These are phyloP conservation scores for Fragilariopsis cylindrus DNA, from an alignment of 108 stramenopile species.

Conservation along the genomic window DNA sequence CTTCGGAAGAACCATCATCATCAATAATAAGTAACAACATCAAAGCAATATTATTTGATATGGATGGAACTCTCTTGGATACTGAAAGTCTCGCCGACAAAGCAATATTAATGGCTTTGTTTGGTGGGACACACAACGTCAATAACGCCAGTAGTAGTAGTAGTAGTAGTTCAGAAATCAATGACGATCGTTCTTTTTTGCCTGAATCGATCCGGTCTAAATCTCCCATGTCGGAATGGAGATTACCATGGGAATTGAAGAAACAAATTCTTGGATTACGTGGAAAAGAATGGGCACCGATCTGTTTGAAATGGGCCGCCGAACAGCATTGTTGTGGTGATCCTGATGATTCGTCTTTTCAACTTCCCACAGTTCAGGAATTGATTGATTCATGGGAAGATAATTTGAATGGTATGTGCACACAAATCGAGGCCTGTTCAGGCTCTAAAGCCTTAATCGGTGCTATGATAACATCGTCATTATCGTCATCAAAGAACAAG, in stretches of 20 bases:
- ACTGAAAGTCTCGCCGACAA: conserved; percentile 68
- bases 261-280: conserved; percentile 65
- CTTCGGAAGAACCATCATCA: neutral
- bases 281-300: conserved; percentile 82
- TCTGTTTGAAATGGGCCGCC: conserved; percentile 60
- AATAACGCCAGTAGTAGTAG: no score
- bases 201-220: conserved; percentile 19
- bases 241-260: conserved; percentile 79
- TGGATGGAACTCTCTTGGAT: conserved; percentile 84
- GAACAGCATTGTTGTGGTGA: conserved; percentile 2
- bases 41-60: conserved; percentile 76
- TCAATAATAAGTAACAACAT: conserved; percentile 27
- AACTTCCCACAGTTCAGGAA: conserved; percentile 15
- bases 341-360: neutral
- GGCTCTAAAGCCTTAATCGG: conserved; percentile 67
- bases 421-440: conserved; percentile 56
- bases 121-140: conserved; percentile 17
- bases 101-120: conserved; percentile 56
- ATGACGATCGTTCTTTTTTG: conserved; percentile 15
- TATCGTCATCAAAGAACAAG: neutral
- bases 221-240: conserved; percentile 23
- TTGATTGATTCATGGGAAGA: conserved; percentile 70
- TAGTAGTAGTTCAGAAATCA: neutral
- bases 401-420: conserved; percentile 54
- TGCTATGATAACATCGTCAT: conserved; percentile 23